Percentiles rank a stretch among this genome's conserved stretches.
phyloP scores from a whole-genome alignment of 306 rosid species.

The Phaseolus lunatus region DNA sequence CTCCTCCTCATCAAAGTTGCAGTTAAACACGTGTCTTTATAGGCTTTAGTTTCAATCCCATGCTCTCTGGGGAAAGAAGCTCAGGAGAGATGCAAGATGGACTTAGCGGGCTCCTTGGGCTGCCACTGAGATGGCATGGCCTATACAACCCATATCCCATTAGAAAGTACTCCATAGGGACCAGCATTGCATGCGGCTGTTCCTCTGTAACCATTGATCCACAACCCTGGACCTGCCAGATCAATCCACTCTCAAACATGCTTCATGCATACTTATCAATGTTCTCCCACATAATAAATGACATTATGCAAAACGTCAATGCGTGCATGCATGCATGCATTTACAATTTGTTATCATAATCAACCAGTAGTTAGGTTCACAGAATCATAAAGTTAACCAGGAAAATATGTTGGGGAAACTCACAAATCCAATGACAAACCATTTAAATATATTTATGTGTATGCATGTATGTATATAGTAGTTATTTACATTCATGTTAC shows the following conservation, averaged over 20 bases:
- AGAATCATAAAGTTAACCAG: no score
- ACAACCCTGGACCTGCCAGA: conserved; percentile 85
- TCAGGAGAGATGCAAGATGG: conserved; percentile 93
- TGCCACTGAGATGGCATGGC: conserved; percentile 69
- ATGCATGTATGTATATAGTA: no score
- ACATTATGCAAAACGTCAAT: no score
- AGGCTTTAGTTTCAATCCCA: conserved; percentile 94
- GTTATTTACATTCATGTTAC: background rate
- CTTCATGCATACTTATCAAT: background rate
- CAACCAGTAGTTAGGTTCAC: no score
- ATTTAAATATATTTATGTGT: no score
- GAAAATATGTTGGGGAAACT: no score
- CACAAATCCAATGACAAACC: no score
- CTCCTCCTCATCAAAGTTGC: conserved; percentile 43
- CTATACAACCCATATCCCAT: conserved; percentile 89
- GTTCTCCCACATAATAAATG: conserved; percentile 3
- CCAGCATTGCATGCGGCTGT: conserved; percentile 96
- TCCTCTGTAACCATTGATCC: conserved; percentile 98
- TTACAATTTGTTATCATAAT: no score
- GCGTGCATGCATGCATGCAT: no score
- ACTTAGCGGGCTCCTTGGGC: conserved; percentile 87
- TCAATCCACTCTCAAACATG: conserved; percentile 34
- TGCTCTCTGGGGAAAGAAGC: conserved; percentile 96
- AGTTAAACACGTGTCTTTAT: conserved; percentile 77
- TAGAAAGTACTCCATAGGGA: conserved; percentile 88